Percentiles rank a stretch among this genome's conserved stretches.
Evolutionary conservation across 495 filamentous ascomycete genomes (phyloP).

Genomic region (Umbilicaria muhlenbergii): DNA sequence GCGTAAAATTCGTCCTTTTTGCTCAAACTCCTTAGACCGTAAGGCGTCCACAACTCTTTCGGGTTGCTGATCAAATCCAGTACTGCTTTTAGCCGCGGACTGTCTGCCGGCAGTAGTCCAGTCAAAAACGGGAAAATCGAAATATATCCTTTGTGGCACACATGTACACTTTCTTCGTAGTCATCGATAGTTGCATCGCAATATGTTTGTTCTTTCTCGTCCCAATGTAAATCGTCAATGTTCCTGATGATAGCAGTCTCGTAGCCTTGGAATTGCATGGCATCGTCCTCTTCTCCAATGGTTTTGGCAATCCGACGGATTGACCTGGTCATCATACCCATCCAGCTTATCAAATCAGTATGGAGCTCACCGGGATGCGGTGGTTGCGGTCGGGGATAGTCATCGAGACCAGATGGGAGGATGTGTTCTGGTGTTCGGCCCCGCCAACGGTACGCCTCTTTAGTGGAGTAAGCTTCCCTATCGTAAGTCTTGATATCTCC

Average conservation of each 20-base stretch:
- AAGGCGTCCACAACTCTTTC: slow-evolving; percentile 72
- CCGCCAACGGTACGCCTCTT: slow-evolving; percentile 92
- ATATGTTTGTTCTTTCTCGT: slow-evolving; percentile 58
- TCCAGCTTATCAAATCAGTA: slow-evolving; percentile 88
- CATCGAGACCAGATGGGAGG: slow-evolving; percentile 84
- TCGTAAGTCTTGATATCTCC: slow-evolving; percentile 88
- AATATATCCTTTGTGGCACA: slow-evolving; percentile 95
- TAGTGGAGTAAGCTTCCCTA: slow-evolving; percentile 66
- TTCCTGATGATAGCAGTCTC: slow-evolving; percentile 72
- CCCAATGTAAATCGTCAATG: slow-evolving; percentile 90
- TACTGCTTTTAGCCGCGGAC: slow-evolving; percentile 51
- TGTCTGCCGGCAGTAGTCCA: slow-evolving; percentile 57
- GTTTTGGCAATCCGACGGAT: slow-evolving; percentile 61
- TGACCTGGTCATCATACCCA: slow-evolving; percentile 81
- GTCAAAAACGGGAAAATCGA: slow-evolving; percentile 87
- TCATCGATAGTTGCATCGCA: slow-evolving; percentile 95
- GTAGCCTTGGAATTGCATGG: slow-evolving; percentile 48
- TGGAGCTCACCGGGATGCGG: slow-evolving; percentile 98
- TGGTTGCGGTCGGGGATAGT: slow-evolving; percentile 87
- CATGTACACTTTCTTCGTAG: slow-evolving; percentile 75
- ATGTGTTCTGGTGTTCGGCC: slow-evolving; percentile 77
- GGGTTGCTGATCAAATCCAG: slow-evolving; percentile 67
- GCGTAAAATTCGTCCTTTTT: slow-evolving; percentile 69
- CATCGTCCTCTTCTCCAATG: slow-evolving; percentile 61
- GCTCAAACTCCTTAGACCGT: slow-evolving; percentile 77